Conservation (phyloP, 164 flowering plant genomes). For the Vitis amurensis region DNA sequence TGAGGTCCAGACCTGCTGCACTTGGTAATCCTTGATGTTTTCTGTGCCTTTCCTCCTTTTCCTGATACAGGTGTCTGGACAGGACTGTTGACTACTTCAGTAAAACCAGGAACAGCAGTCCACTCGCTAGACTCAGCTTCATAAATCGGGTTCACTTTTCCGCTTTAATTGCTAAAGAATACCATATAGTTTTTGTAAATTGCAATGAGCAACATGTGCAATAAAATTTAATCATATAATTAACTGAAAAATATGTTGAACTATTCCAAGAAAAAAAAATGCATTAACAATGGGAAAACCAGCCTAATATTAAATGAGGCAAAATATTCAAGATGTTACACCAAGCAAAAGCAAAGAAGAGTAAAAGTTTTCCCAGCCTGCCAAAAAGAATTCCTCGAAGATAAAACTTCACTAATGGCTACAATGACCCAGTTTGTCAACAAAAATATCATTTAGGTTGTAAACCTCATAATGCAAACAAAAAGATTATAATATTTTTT, state of each 20-base stretch:
- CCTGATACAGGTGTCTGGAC: conserved; percentile 50
- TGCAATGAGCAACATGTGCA: conserved; percentile 6
- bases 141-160: conserved; percentile 43
- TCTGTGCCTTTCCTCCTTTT: conserved; percentile 45
- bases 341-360: no score
- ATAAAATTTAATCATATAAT: neutral
- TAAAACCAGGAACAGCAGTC: conserved; percentile 27
- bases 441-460: no score
- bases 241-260: neutral
- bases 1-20: conserved; percentile 42
- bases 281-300: no score
- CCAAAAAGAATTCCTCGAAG: no score
- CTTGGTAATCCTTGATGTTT: conserved; percentile 44
- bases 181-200: neutral
- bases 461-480: no score
- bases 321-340: no score
- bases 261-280: neutral
- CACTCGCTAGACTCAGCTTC: conserved; percentile 39
- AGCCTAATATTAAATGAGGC: no score
- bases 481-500: no score
- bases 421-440: no score
- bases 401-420: no score
- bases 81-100: conserved; percentile 34
- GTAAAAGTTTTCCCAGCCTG: no score
- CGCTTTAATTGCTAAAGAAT: conserved; percentile 44